phyloP scores from a whole-genome alignment of 1,284 basidiomycete genomes.

The Filobasidium uniguttulatum region DNA sequence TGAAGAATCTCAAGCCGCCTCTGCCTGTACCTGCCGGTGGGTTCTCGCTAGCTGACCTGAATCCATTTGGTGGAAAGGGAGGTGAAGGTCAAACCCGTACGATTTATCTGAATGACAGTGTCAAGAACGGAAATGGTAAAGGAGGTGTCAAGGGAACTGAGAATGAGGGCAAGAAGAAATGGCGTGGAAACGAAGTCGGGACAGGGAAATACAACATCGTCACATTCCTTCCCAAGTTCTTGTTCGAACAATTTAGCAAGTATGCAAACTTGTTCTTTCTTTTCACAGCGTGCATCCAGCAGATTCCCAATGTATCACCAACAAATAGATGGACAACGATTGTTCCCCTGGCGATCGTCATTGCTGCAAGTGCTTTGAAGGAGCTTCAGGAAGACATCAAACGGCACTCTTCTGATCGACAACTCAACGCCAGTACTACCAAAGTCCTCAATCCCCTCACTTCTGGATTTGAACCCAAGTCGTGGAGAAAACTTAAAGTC shows the following conservation, averaged over 20 bases:
- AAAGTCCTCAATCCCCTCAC: constrained; percentile 54
- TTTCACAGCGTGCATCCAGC: constrained; percentile 95
- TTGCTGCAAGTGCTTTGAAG: constrained; percentile 92
- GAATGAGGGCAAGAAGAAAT: constrained; percentile 41
- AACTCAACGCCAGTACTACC: constrained; percentile 71
- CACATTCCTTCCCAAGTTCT: constrained; percentile 86
- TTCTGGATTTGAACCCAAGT: constrained; percentile 56
- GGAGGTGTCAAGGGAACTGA: constrained; percentile 15
- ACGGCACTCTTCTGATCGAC: constrained; percentile 87
- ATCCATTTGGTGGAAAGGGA: constrained; percentile 19
- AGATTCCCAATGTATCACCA: constrained; percentile 94
- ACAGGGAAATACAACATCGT: constrained; percentile 90
- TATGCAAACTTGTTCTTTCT: constrained; percentile 99
- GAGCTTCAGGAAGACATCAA: constrained; percentile 94
- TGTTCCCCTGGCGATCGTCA: constrained; percentile 72
- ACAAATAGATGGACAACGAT: constrained; percentile 95
- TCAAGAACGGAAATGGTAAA: constrained; percentile 42
- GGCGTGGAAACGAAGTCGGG: constrained; percentile 69
- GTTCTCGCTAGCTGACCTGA: constrained; percentile 5
- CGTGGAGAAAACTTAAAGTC: constrained; percentile 81
- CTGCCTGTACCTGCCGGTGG: constrained; percentile 26
- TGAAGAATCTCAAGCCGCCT: constrained; percentile 8
- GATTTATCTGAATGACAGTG: constrained; percentile 57
- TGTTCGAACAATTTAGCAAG: constrained; percentile 93
- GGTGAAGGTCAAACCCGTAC: constrained; percentile 34